phyloP scores from a whole-genome alignment of 768 basidiomycete species.

The Leccinum subgranulosum region DNA sequence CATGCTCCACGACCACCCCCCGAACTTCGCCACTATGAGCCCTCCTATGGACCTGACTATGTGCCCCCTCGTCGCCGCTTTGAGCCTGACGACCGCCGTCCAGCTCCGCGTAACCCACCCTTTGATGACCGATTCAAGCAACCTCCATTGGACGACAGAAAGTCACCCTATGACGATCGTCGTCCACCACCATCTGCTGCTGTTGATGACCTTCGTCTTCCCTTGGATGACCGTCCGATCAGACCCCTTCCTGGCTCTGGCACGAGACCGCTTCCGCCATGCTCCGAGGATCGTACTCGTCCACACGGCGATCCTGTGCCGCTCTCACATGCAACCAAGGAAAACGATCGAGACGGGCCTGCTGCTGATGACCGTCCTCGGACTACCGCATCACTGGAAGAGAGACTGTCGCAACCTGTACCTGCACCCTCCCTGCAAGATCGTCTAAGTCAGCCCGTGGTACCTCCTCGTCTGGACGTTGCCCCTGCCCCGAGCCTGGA shows the following conservation, averaged over 20 bases:
- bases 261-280: constrained; percentile 10
- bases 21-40: constrained; percentile 48
- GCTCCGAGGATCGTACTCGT: constrained; percentile 21
- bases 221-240: constrained; percentile 32
- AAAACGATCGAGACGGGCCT: constrained; percentile 29
- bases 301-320: constrained; percentile 18
- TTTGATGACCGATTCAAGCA: constrained; percentile 24
- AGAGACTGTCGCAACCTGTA: constrained; percentile 35
- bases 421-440: constrained; percentile 37
- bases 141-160: constrained; percentile 31
- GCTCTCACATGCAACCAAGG: constrained; percentile 12
- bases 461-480: constrained; percentile 20
- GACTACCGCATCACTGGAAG: constrained; percentile 34
- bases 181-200: constrained; percentile 10
- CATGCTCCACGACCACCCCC: constrained; percentile 42
- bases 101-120: constrained; percentile 15
- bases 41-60: constrained; percentile 36
- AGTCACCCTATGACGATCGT: constrained; percentile 30
- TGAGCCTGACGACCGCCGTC: constrained; percentile 30
- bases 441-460: constrained; percentile 33
- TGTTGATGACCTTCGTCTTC: constrained; percentile 23
- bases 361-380: constrained; percentile 28
- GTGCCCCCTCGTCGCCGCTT: constrained; percentile 34
- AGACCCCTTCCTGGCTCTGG: constrained; percentile 27
- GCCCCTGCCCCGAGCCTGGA: constrained; percentile 36